These are phyloP conservation scores for Acacia concinna DNA, from an alignment of 331 rosid species.

Conservation along the genomic window DNA sequence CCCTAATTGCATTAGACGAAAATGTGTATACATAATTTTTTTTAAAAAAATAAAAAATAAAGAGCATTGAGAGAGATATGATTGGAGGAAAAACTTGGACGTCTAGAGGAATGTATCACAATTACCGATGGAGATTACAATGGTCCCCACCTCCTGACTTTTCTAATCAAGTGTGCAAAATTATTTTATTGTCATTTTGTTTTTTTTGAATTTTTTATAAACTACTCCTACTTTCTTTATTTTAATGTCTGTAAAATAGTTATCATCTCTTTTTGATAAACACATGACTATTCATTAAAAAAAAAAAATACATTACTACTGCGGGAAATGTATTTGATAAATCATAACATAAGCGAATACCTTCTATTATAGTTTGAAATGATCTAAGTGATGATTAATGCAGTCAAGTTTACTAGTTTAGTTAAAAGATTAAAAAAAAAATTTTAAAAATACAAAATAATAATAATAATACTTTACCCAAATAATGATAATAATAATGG, in stretches of 20 bases:
- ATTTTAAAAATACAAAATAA: background rate
- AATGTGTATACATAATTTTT: no score
- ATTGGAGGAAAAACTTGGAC: constrained; percentile 26
- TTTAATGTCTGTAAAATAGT: no score
- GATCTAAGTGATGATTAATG: background rate
- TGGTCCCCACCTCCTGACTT: constrained; percentile 39
- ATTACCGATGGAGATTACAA: constrained; percentile 24
- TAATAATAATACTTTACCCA: background rate
- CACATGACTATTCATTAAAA: no score
- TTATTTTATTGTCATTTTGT: background rate
- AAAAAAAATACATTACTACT: no score
- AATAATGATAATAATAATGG: no score
- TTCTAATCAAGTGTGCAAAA: background rate
- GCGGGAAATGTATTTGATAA: background rate
- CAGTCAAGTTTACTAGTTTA: no score
- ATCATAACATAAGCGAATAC: background rate
- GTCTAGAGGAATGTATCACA: background rate
- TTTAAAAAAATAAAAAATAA: no score
- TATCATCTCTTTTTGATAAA: background rate
- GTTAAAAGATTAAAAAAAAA: no score
- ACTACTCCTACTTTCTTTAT: no score
- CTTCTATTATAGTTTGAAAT: background rate
- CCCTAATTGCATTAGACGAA: background rate
- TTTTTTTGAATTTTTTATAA: background rate
- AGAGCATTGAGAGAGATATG: constrained; percentile 26